Evolutionary conservation across 164 flowering plant species (phyloP), one percentile per base, ranked within the genome.

Genomic region (Amborella trichopoda): DNA sequence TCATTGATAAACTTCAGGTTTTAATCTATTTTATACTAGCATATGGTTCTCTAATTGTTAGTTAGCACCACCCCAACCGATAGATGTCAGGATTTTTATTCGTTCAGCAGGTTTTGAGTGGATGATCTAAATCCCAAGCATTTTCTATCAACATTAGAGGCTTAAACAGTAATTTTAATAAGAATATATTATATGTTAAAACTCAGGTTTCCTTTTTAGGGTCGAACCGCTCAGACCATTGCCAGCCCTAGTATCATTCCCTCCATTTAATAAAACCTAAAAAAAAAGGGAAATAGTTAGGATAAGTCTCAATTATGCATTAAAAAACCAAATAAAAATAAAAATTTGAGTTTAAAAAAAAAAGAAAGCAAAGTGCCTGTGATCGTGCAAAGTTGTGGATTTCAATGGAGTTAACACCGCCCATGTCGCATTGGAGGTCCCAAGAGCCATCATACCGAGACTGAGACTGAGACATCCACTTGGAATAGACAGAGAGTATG

Each of bases 281-380:
- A 54, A 37, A 16, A 6, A 40, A 27, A 32, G 30, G 3, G 22
- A 21, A 21, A 8, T 12, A 48, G 20, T 43, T n/a, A 34, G 27
- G n/a, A 18, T 30, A 30, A 30, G 6, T 38, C 17, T 6, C 18
- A 13, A 5, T 6, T 38, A 13, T 38, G 18, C 6, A 5, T 38
- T 6, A 13, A 13, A 6, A 38, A 5, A 13, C 18, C 17, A 13
- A 38, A 38, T 20, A 8, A 13, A 5, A 9, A 40, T 11, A 3
- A 3, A 40, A 18, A 16, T 8, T 32, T 19, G 26, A 16, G n/a
- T n/a, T n/a, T n/a, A n/a, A n/a, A n/a, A n/a, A n/a, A n/a, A n/a
- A n/a, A n/a, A n/a, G n/a, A 3, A 9, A 12, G 14, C 14, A 22
- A 19, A 5, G 12, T 59, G 70, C 81, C 76, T 78, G 83, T 23